Evolutionary conservation across 176 grass and related monocot species (phyloP).

Genomic region (Tuctoria greenei): DNA sequence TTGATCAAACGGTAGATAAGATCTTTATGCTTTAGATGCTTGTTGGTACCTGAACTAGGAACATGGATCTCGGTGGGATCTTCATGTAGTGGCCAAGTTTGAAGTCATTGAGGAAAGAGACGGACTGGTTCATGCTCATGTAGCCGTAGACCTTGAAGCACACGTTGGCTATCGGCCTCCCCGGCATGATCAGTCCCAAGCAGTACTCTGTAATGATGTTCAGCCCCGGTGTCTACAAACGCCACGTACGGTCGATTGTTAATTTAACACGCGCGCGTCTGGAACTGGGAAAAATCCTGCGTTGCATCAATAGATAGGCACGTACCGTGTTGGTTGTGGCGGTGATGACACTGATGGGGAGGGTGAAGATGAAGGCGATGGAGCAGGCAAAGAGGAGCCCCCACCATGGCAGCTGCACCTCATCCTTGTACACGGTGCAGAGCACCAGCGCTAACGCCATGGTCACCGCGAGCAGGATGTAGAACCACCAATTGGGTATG

Average conservation of each 20-base stretch:
- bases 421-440: constrained; percentile 66
- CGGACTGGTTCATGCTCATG: constrained; percentile 93
- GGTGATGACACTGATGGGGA: constrained; percentile 78
- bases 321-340: constrained; percentile 67
- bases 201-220: neutral
- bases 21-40: too few relatives aligned
- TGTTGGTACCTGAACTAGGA: constrained; percentile 72
- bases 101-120: constrained; percentile 80
- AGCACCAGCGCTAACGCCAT: constrained; percentile 46
- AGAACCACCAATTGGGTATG: constrained; percentile 85
- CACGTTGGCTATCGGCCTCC: neutral
- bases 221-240: neutral
- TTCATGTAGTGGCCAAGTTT: constrained; percentile 99
- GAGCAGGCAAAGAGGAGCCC: constrained; percentile 65
- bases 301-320: too few relatives aligned
- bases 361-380: constrained; percentile 73
- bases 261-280: too few relatives aligned
- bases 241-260: too few relatives aligned
- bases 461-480: constrained; percentile 42
- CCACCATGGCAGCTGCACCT: constrained; percentile 97
- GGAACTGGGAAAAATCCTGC: too few relatives aligned
- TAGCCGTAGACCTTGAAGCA: constrained; percentile 98
- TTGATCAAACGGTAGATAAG: too few relatives aligned
- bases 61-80: constrained; percentile 89
- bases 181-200: neutral